Conservation (phyloP, 176 grass and related monocot genomes). For the Puccinellia tenuiflora region DNA sequence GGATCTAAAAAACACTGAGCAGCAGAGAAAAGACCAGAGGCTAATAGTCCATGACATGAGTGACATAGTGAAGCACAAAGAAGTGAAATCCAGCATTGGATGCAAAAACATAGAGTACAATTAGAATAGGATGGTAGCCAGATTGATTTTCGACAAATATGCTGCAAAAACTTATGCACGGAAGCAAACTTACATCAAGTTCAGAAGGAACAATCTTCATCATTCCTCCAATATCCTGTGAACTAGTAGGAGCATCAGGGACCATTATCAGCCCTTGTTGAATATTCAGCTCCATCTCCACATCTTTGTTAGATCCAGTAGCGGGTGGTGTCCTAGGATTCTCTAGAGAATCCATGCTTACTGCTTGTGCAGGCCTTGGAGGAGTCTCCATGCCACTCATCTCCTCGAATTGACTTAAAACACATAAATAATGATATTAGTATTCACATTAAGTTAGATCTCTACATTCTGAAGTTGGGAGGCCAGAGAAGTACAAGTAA, state of each 20-base stretch:
- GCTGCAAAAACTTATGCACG: neutral
- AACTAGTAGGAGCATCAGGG: slow-evolving; percentile 38
- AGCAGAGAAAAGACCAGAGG: neutral
- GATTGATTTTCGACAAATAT: neutral
- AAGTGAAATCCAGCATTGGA: neutral
- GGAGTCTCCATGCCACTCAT: slow-evolving; percentile 68
- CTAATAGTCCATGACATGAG: neutral
- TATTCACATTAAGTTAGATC: slow-evolving; percentile 19
- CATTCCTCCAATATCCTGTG: slow-evolving; percentile 70
- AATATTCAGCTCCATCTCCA: slow-evolving; percentile 32
- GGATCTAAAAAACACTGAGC: neutral
- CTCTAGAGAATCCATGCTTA: slow-evolving; percentile 48
- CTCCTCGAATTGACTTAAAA: slow-evolving; percentile 83
- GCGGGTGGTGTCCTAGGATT: slow-evolving; percentile 30
- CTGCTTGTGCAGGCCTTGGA: slow-evolving; percentile 38
- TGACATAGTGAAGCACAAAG: neutral
- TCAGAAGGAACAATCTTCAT: slow-evolving; percentile 82
- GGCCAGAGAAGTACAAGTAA: neutral
- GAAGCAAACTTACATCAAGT: slow-evolving; percentile 57
- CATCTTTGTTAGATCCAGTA: slow-evolving; percentile 28
- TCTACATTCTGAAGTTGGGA: slow-evolving; percentile 12
- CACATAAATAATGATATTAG: slow-evolving; percentile 3
- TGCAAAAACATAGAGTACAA: neutral
- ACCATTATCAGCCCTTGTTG: slow-evolving; percentile 27
- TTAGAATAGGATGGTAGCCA: neutral